These are phyloP conservation scores for Saccharomycopsis guyanensis DNA, from an alignment of 805 yeast genomes.

Conservation along the genomic window DNA sequence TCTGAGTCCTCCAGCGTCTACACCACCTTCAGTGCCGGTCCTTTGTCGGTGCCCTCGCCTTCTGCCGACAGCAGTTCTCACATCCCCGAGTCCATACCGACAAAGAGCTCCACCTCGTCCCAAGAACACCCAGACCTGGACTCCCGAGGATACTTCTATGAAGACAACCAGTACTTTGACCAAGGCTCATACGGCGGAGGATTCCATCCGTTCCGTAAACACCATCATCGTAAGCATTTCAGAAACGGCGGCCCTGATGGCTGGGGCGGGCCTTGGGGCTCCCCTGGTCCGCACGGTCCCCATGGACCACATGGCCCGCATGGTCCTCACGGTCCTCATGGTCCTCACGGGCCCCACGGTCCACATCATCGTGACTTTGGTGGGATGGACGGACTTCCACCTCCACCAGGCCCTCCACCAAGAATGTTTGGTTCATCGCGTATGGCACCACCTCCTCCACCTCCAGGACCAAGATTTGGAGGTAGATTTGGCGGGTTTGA, in stretches of 20 bases:
- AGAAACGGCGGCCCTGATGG: background rate
- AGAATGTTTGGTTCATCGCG: constrained; percentile 2
- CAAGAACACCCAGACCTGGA: background rate
- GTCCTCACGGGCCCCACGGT: constrained; percentile 4
- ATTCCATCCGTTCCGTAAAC: background rate
- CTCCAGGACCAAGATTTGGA: background rate
- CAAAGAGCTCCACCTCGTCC: background rate
- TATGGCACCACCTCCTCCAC: background rate
- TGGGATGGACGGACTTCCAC: background rate
- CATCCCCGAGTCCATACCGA: constrained; percentile 3
- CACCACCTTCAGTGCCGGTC: background rate
- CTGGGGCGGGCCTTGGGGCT: constrained; percentile 6
- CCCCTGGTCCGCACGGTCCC: constrained; percentile 9
- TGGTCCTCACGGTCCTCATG: background rate
- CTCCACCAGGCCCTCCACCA: constrained; percentile 1
- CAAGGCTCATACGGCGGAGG: background rate
- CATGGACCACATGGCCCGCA: constrained; percentile 16
- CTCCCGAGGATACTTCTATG: background rate
- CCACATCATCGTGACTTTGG: background rate
- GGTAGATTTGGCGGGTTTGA: background rate
- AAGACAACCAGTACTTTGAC: background rate
- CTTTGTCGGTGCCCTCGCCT: background rate
- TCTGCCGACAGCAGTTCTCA: background rate
- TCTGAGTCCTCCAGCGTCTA: background rate
- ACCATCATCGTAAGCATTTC: background rate